Conservation (phyloP, 306 rosid species). For the Gleditsia sinensis region DNA sequence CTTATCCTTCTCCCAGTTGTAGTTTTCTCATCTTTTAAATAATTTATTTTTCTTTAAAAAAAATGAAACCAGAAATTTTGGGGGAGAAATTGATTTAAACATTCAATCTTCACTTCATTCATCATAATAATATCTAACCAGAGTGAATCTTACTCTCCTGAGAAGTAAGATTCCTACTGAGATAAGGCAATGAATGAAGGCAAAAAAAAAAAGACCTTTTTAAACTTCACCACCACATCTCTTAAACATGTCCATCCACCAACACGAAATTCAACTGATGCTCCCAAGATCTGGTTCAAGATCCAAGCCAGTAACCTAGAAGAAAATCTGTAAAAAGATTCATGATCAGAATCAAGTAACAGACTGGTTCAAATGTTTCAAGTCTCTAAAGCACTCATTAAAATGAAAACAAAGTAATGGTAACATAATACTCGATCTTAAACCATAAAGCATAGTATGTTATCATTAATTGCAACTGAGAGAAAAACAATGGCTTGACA, state of each 20-base stretch:
- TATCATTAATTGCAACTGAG: neutral
- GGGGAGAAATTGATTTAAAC: neutral
- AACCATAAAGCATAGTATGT: slow-evolving; percentile 12
- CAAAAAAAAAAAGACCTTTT: slow-evolving; percentile 62
- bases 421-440: slow-evolving; percentile 15
- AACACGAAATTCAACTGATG: slow-evolving; percentile 73
- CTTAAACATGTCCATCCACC: slow-evolving; percentile 81
- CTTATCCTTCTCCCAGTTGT: too few species aligned
- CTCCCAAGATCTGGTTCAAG: slow-evolving; percentile 70
- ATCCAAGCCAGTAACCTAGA: slow-evolving; percentile 73
- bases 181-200: slow-evolving; percentile 33
- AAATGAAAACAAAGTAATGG: slow-evolving; percentile 9
- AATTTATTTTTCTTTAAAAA: too few species aligned
- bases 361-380: neutral
- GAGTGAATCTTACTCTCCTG: slow-evolving; percentile 5
- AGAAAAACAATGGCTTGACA: neutral
- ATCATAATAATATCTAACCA: slow-evolving; percentile 15
- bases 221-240: slow-evolving; percentile 77
- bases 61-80: slow-evolving; percentile 1
- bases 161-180: slow-evolving; percentile 16
- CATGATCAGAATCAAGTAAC: slow-evolving; percentile 26
- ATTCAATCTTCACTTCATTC: neutral
- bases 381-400: neutral
- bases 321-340: slow-evolving; percentile 59
- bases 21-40: too few species aligned